Evolutionary conservation across 2,329 filamentous ascomycete genomes (phyloP), one percentile per base, ranked within the genome.

Genomic region (Sphaerulina musiva): DNA sequence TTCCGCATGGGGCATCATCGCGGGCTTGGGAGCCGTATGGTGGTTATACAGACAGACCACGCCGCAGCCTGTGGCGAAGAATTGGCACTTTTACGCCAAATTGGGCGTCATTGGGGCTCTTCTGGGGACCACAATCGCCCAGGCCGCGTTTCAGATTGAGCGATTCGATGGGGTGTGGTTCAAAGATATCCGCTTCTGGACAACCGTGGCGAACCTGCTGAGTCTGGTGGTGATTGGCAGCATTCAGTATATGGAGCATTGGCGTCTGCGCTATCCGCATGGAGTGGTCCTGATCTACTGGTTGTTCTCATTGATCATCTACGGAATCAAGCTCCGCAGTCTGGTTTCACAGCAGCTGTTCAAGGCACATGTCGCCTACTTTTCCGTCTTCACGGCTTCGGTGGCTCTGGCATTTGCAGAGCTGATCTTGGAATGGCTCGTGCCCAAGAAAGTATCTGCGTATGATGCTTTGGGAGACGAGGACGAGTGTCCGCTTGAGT

Each of bases 1-100:
- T 29, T 64, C 65, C 20, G 88, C 89, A 7, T 95, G 86, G 74
- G 91, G 92, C 12, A 77, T 96, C 23, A 52, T 96, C 23, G 79
- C 85, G 59, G 93, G 93, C 54, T 78, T 83, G 6, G 78, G 84
- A 44, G 89, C 92, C 31, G 74, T 95, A 41, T 92, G 85, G 82
- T 88, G 88, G 76, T 76, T 97, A 49, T 70, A 90, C 52, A 82
- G 78, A 62, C 87, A 82, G 72, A 85, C 83, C 66, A 79, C 81
- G 49, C 77, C 84, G 38, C 78, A 82, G 50, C 80, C 81, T 0
- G 81, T 92, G 14, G 76, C 80, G 60, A 95, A 89, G 77, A 87
- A 95, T 70, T 89, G 87, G 84, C 89, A 93, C 69, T 97, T 97
- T 71, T 96, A 89, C 78, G 76, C 84, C 9, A 98, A 98, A 73